Conservation (phyloP, 345 rosid species). For the Corchorus olitorius region DNA sequence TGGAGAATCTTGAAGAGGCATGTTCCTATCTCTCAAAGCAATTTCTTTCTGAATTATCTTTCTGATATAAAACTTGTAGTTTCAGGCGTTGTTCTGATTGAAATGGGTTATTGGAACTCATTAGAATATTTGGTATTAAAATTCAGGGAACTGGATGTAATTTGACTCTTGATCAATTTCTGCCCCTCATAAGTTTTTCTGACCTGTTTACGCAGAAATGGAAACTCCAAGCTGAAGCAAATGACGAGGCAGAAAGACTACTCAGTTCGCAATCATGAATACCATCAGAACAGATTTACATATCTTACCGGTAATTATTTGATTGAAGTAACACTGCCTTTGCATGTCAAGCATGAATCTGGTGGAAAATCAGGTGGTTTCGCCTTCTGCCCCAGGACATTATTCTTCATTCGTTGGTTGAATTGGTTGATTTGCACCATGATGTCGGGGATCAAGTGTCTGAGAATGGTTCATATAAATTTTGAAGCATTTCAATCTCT, state of each 20-base stretch:
- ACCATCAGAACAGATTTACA: slow-evolving; percentile 10
- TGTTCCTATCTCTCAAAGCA: slow-evolving; percentile 16
- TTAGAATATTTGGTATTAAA: background rate
- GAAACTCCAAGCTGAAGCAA: slow-evolving; percentile 92
- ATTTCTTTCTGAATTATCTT: background rate
- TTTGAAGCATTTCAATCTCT: background rate
- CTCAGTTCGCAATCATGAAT: slow-evolving; percentile 59
- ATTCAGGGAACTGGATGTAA: background rate
- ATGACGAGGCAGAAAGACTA: slow-evolving; percentile 91
- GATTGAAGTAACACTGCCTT: background rate
- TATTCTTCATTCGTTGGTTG: background rate
- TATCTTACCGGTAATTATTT: background rate
- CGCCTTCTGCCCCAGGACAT: background rate
- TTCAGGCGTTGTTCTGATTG: background rate
- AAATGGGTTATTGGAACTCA: background rate
- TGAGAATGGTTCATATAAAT: background rate
- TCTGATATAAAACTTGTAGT: background rate
- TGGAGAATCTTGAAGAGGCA: slow-evolving; percentile 97
- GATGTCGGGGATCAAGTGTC: background rate
- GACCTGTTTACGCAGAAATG: slow-evolving; percentile 59
- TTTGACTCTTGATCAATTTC: background rate
- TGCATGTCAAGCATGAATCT: background rate
- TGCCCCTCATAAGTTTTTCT: background rate
- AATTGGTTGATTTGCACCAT: background rate
- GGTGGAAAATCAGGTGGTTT: background rate